Evolutionary conservation across 2,329 filamentous ascomycete species (phyloP).

Genomic region (Epichloe brachyelytri): DNA sequence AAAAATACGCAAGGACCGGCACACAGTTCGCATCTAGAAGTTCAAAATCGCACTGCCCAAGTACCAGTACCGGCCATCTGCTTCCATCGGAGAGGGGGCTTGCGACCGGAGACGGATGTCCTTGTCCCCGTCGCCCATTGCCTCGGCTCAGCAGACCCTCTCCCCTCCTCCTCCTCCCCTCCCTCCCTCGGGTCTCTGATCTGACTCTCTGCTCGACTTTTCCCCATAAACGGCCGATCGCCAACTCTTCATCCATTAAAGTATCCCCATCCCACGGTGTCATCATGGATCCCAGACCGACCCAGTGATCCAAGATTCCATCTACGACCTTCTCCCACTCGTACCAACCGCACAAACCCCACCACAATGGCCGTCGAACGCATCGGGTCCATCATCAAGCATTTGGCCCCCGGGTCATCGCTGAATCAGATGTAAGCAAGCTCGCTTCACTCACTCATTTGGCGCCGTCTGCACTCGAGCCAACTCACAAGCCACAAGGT

Average conservation of each 20-base stretch:
- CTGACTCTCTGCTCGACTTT: constrained; percentile 6
- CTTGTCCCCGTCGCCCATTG: constrained; percentile 4
- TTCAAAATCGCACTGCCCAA: too few relatives aligned
- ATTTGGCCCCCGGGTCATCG: constrained; percentile 62
- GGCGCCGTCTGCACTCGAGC: not conserved
- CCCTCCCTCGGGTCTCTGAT: constrained; percentile 6
- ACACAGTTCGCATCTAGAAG: too few relatives aligned
- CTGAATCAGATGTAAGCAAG: constrained; percentile 64
- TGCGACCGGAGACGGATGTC: too few relatives aligned
- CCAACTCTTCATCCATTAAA: not conserved
- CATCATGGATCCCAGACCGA: too few relatives aligned
- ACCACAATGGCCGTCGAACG: constrained; percentile 67
- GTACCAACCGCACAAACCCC: too few relatives aligned
- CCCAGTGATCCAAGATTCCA: too few relatives aligned
- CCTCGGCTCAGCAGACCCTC: constrained; percentile 16
- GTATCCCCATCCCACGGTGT: too few relatives aligned
- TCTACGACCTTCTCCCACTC: too few relatives aligned
- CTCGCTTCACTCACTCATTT: not conserved
- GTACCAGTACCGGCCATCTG: not conserved
- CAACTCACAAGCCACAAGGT: too few relatives aligned
- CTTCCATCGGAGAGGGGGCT: not conserved
- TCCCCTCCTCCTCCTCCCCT: too few relatives aligned
- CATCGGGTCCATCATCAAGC: constrained; percentile 76
- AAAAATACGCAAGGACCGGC: too few relatives aligned
- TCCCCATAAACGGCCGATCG: constrained; percentile 9